Conservation (phyloP, 2,329 filamentous ascomycete species). For the Aureobasidium leucospermi region DNA sequence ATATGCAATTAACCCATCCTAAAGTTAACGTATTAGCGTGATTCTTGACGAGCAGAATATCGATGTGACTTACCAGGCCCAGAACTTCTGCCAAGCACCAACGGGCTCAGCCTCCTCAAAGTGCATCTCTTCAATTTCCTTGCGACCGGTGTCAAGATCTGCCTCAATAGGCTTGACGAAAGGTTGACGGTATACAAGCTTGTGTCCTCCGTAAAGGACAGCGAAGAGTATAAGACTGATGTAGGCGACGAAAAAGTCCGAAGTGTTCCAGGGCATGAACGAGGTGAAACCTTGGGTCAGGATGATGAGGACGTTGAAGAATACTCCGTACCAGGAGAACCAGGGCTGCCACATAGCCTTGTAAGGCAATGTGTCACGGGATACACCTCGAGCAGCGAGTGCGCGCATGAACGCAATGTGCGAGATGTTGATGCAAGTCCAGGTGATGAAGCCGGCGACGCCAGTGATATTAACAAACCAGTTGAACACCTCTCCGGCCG, state of each 20-base stretch:
- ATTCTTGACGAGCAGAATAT: too few relatives aligned
- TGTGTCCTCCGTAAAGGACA: conserved; percentile 62
- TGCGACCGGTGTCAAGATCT: conserved; percentile 36
- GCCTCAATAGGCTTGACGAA: conserved; percentile 36
- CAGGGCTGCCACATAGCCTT: conserved; percentile 64
- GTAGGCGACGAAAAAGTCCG: conserved; percentile 67
- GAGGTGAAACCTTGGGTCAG: conserved; percentile 42
- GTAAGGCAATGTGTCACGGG: conserved; percentile 62
- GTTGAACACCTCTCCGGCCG: too few relatives aligned
- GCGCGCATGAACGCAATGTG: conserved; percentile 64
- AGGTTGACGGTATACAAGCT: conserved; percentile 47
- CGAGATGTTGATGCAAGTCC: conserved; percentile 65
- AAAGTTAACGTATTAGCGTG: too few relatives aligned
- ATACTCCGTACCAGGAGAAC: conserved; percentile 56
- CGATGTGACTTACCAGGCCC: conserved; percentile 16
- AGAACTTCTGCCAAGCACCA: conserved; percentile 27
- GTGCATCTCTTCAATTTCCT: conserved; percentile 29
- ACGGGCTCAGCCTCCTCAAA: conserved; percentile 27
- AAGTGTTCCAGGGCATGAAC: conserved; percentile 54
- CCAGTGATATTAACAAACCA: conserved; percentile 61
- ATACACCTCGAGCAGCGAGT: conserved; percentile 59
- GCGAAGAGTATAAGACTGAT: conserved; percentile 67
- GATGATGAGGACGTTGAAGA: conserved; percentile 41
- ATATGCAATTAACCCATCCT: too few relatives aligned
- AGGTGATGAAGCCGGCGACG: conserved; percentile 54